phyloP scores from a whole-genome alignment of 2,329 filamentous ascomycete genomes.

The Calonectria fujianensis region DNA sequence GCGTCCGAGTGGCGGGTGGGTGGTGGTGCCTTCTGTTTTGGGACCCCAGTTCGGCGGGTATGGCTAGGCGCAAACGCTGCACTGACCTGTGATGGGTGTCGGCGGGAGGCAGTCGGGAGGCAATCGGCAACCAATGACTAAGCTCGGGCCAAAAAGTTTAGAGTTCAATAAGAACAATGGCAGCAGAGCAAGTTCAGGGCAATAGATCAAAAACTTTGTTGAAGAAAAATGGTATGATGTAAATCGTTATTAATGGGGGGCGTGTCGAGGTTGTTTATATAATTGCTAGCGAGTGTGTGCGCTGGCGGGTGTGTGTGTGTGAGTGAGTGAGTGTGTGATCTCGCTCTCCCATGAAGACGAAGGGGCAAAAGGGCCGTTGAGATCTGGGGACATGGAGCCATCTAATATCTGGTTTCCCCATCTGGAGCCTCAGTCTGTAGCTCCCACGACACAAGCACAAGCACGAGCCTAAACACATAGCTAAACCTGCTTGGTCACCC shows the following conservation, averaged over 20 bases:
- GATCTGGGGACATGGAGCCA: slow-evolving; percentile 37
- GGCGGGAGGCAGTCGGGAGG: slow-evolving; percentile 25
- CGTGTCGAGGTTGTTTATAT: slow-evolving; percentile 8
- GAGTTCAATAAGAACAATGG: neutral
- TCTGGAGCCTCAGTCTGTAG: slow-evolving; percentile 26
- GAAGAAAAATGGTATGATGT: neutral
- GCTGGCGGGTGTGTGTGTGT: neutral
- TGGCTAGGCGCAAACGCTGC: slow-evolving; percentile 7
- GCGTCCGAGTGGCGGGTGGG: slow-evolving; percentile 21
- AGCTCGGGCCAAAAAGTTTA: slow-evolving; percentile 30
- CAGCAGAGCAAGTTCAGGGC: neutral
- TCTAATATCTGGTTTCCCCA: slow-evolving; percentile 38
- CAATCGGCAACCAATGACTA: slow-evolving; percentile 31
- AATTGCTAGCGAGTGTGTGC: neutral
- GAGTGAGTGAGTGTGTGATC: slow-evolving; percentile 17
- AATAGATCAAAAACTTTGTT: neutral
- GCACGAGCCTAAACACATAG: slow-evolving; percentile 22
- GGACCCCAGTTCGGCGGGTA: slow-evolving; percentile 13
- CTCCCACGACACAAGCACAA: slow-evolving; percentile 22
- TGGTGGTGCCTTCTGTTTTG: slow-evolving; percentile 32
- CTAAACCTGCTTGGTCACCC: slow-evolving; percentile 30
- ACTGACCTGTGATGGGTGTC: slow-evolving; percentile 31
- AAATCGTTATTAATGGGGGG: slow-evolving; percentile 6
- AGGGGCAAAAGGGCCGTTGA: slow-evolving; percentile 22
- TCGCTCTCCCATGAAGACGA: slow-evolving; percentile 25